Base-by-base conservation (phyloP, 768 basidiomycete species). In the Coprinopsis marcescibilis region DNA sequence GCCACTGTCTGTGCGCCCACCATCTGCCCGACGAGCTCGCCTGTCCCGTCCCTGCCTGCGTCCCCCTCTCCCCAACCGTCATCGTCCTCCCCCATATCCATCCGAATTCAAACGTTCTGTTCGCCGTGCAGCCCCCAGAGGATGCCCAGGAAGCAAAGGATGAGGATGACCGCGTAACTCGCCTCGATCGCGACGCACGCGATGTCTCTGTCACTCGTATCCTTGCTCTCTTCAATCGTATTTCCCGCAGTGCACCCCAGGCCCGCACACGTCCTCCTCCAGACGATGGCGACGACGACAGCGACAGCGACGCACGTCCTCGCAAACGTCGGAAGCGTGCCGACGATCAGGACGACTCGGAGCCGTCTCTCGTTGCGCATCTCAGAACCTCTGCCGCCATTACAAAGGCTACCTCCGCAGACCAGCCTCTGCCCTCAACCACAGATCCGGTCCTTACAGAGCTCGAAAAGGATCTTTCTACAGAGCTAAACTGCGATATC, bases 401-500 rank as follows among this genome's bases (percentile, higher is more conserved):
- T 12, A 62, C 62, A 23, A 62, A 65, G 6, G 54, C 60, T 10
- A 60, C 56, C 24, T 59, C 58, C 26, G 60, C 57, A 37, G 62
- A 65, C 58, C 60, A 55, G 44, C 66, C 70, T 26, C 57, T 65
- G 20, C 60, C 59, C 40, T 46, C 61, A 53, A 50, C 57, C 24
- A 34, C 54, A 23, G 57, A 60, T 21, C 40, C 63, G 42, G 51
- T 59, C 23, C 62, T 65, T 43, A 57, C 63, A 4, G 61, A 64
- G 35, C 75, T 85, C 48, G 72, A 80, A 57, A 85, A 85, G 60
- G 76, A 80, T 21, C 71, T 87, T 11, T 63, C 79, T 19, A 56
- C 74, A 10, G 85, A 93, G 54, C 73, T 95, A 45, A 83, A 80
- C 15, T 98, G 95, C 63, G 88, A 93, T 63, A 93, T 98, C 26